Base-by-base conservation (phyloP, 768 basidiomycete species). In the Collybiopsis confluens region DNA sequence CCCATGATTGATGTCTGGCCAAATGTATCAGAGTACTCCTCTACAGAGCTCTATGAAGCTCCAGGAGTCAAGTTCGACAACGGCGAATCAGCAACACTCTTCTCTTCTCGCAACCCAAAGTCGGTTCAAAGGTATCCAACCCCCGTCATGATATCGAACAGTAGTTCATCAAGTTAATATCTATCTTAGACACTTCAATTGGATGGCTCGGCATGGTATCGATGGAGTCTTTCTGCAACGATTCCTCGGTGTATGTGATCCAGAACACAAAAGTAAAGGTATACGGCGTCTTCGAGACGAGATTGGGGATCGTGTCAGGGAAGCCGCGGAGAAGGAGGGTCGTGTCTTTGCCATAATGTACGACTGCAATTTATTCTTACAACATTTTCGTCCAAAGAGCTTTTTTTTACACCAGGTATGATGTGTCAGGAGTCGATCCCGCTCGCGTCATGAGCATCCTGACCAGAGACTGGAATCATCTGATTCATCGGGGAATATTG, bases 311-410 rank as follows among this genome's bases (percentile, higher is more conserved):
- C 73, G 77, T 10, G 90, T 92, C 16, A 71, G 77, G 57, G 85
- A 85, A 59, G 88, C 88, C 16, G 88, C 90, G 1, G 91, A 92
- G 72, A 75, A 76, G 45, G 86, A 92, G 61, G 89, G 87, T 1
- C 72, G 91, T 44, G 89, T 90, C 4, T 92, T 83, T 66, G 86
- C 90, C 10, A 86, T 92, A 57, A 93, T 93, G 91, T 90, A 56
- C 61, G 88, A 65, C 21, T 27, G 50, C 30, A 50, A 45, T 6
- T 51, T 13, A 18, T 28, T 18, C n/a, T 40, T 23, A 50, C 26
- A 41, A 27, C 15, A 47, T 40, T 51, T 15, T n/a, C 16, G 37
- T 9, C 36, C 20, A 37, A 57, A 52, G n/a, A 44, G 23, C 18
- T 33, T 33, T 33, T 5, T 5, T 33, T 13, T 33, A n/a, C 11